These are phyloP conservation scores for Paraphaeosphaeria minitans DNA, from an alignment of 2,329 filamentous ascomycete genomes.

Conservation along the genomic window DNA sequence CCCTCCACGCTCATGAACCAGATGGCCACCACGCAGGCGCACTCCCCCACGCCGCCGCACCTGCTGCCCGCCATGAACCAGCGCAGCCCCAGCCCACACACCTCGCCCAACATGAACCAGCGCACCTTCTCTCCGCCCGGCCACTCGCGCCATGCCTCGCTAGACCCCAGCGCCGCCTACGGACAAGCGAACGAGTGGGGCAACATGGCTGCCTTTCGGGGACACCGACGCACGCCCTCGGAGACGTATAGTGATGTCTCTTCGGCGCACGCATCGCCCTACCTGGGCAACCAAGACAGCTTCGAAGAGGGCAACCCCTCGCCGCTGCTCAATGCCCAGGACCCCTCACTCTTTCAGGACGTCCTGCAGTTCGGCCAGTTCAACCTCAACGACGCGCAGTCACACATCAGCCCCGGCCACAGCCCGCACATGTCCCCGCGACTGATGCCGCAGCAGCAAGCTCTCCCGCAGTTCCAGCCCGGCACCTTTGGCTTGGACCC, in stretches of 20 bases:
- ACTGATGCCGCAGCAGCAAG: conserved; percentile 69
- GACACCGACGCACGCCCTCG: conserved; percentile 85
- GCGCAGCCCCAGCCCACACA: conserved; percentile 58
- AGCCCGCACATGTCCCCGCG: conserved; percentile 74
- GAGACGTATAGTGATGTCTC: conserved; percentile 86
- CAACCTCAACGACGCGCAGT: conserved; percentile 61
- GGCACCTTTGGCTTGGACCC: conserved; percentile 55
- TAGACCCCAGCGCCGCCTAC: conserved; percentile 67
- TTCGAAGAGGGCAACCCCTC: conserved; percentile 82
- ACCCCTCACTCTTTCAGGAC: conserved; percentile 75
- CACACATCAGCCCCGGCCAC: conserved; percentile 65
- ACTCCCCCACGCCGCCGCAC: conserved; percentile 61
- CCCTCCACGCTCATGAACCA: conserved; percentile 55
- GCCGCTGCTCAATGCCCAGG: conserved; percentile 75
- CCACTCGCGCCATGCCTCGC: conserved; percentile 64
- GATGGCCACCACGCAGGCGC: conserved; percentile 58
- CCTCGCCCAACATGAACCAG: conserved; percentile 60
- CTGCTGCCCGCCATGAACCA: conserved; percentile 60
- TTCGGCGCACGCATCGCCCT: conserved; percentile 83
- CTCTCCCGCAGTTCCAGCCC: conserved; percentile 56
- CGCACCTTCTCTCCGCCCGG: conserved; percentile 58
- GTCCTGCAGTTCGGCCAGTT: conserved; percentile 79
- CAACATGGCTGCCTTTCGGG: conserved; percentile 68
- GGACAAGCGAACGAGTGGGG: conserved; percentile 64
- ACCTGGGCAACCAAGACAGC: conserved; percentile 74